Base-by-base conservation (phyloP, 352 stramenopile genomes). In the Stephanocyclus meneghinianus region DNA sequence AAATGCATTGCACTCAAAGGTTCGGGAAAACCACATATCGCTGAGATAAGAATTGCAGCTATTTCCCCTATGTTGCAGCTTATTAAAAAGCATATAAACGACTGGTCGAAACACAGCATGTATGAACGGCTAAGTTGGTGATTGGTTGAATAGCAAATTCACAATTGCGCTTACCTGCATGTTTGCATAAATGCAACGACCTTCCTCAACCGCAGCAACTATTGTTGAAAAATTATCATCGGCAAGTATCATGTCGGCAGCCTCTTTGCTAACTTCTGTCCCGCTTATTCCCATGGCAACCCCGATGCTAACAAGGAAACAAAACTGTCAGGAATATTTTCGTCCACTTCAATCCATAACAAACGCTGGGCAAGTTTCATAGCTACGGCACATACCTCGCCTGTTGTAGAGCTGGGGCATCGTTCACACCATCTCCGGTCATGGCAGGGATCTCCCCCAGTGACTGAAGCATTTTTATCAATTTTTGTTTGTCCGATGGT, bases 191-290 rank as follows among this genome's bases (percentile, higher is more conserved):
- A 96, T 95, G 40, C 75, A 85, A 15, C 92, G 71, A n/a, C 93
- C 93, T 79, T 95, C 88, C 74, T 94, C 89, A 21, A 95, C 88
- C 29, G 90, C 91, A 30, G 91, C 91, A 63, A 99, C 96, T 82
- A 99, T 99, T 47, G 97, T 98, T 11, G 96, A 94, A 79, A 99
- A 99, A 90, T 99, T 99, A 87, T 99, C 97, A 78, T 99, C 97
- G n/a, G 91, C 88, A 18, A 99, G 80, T 32, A 99, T 85, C 97
- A 99, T 99, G 83, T 99, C 97, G 0, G 96, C 83, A 4, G 97
- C 97, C 74, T 98, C 95, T 91, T 98, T 98, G 42, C 95, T 91
- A 7, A 99, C 97, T 78, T 99, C 97, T 18, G 96, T 99, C 16
- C 97, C 97, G 13, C 94, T 97, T 55, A 86, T 86, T 51, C 97